A percentile compares a stretch with the other conserved stretches of the same genome.
These are phyloP conservation scores for Scedosporium aurantiacum DNA, from an alignment of 2,329 filamentous ascomycete genomes.

Conservation along the genomic window DNA sequence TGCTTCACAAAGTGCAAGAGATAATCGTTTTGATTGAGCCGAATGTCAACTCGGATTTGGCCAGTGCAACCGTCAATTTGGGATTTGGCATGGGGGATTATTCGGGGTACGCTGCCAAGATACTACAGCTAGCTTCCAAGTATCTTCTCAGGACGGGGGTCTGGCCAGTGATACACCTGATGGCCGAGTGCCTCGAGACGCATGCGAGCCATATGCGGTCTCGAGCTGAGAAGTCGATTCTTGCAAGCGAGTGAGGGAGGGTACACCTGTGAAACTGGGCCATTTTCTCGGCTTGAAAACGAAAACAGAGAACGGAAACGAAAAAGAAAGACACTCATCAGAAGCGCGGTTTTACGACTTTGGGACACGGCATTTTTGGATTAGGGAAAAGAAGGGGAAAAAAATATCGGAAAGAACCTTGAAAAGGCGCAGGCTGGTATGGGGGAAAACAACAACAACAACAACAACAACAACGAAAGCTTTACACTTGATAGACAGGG, in stretches of 20 bases:
- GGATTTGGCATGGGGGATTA: slow-evolving; percentile 47
- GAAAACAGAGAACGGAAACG: too few species aligned
- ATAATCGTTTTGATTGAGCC: slow-evolving; percentile 66
- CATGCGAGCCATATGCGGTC: slow-evolving; percentile 41
- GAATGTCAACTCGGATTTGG: slow-evolving; percentile 56
- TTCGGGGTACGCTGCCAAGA: slow-evolving; percentile 72
- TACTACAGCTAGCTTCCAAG: slow-evolving; percentile 73
- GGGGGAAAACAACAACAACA: neutral
- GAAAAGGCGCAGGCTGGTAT: neutral
- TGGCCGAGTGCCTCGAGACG: slow-evolving; percentile 43
- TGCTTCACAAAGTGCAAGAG: slow-evolving; percentile 71
- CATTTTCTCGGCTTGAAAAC: too few species aligned
- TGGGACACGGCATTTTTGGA: neutral
- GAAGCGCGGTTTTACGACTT: neutral
- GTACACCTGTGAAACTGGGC: neutral
- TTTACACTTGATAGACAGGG: neutral
- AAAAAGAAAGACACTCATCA: neutral
- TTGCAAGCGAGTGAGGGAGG: slow-evolving; percentile 2
- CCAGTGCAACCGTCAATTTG: slow-evolving; percentile 38
- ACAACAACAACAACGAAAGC: neutral
- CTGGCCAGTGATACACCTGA: slow-evolving; percentile 58
- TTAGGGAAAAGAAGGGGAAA: neutral
- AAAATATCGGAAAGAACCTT: neutral
- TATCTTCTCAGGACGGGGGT: slow-evolving; percentile 82
- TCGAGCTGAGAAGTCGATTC: slow-evolving; percentile 38